Percentiles rank a stretch among this genome's conserved stretches.
Evolutionary conservation across 768 basidiomycete genomes (phyloP).

Genomic region (Lactarius tabidus): DNA sequence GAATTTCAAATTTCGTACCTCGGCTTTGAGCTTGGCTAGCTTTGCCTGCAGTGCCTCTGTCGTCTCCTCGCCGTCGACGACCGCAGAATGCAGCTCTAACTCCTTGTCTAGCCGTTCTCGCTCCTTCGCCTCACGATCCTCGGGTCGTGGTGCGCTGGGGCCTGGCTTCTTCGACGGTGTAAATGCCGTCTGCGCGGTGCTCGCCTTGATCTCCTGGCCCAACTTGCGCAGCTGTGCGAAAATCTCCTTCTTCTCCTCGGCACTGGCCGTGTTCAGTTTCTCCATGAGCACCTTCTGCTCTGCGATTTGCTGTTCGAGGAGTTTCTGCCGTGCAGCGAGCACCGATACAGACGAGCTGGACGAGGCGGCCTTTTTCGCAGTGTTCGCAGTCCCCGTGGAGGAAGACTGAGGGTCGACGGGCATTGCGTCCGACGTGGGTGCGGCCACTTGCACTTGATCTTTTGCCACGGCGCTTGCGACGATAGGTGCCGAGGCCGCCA

Average conservation of each 20-base stretch:
- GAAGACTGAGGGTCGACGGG: conserved; percentile 28
- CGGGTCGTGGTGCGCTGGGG: conserved; percentile 30
- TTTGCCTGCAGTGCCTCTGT: conserved; percentile 72
- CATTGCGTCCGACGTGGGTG: conserved; percentile 25
- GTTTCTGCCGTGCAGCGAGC: conserved; percentile 69
- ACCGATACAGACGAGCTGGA: conserved; percentile 40
- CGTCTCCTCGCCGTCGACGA: conserved; percentile 44
- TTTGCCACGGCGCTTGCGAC: conserved; percentile 58
- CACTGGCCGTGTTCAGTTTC: conserved; percentile 55
- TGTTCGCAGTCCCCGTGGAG: conserved; percentile 30
- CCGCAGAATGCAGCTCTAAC: conserved; percentile 61
- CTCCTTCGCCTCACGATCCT: conserved; percentile 52
- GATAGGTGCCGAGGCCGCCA: conserved; percentile 77
- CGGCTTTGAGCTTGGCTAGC: conserved; percentile 71
- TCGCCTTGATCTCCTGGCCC: conserved; percentile 69
- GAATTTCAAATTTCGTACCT: conserved; percentile 45
- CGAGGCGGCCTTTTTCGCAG: conserved; percentile 38
- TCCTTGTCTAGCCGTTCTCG: conserved; percentile 76
- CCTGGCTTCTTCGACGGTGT: conserved; percentile 29
- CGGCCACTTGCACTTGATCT: conserved; percentile 27
- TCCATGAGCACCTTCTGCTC: conserved; percentile 87
- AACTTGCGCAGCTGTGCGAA: conserved; percentile 73
- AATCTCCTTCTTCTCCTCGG: conserved; percentile 75
- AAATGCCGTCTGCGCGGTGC: conserved; percentile 32
- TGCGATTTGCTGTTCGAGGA: conserved; percentile 75